Evolutionary conservation across 176 grass and related monocot genomes (phyloP).

Genomic region (Carex parvula): DNA sequence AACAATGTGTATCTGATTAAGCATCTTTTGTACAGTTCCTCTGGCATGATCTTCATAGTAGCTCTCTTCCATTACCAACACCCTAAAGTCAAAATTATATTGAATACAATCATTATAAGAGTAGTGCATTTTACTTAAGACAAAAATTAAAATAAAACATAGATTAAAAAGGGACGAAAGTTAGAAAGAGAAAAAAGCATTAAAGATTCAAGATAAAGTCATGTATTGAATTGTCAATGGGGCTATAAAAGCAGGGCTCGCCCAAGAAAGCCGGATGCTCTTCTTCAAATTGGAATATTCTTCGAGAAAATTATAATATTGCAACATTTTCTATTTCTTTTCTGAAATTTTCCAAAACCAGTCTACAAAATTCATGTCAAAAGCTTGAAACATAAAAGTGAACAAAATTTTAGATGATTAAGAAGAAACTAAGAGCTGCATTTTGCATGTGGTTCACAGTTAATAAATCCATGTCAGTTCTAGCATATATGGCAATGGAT

Average conservation of each 20-base stretch:
- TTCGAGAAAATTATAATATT: neutral
- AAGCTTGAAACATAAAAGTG: neutral
- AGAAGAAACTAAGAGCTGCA: neutral
- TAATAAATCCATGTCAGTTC: neutral
- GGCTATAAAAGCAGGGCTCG: constrained; percentile 20
- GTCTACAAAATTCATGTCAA: neutral
- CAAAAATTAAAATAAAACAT: constrained; percentile 4
- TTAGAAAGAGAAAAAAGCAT: constrained; percentile 5
- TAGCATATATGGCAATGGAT: too few relatives aligned
- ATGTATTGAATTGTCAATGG: constrained; percentile 30
- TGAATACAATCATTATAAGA: neutral
- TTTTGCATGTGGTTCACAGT: neutral
- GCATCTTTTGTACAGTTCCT: constrained; percentile 59
- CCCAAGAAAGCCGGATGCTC: constrained; percentile 21
- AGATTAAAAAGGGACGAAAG: neutral
- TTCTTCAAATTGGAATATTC: constrained; percentile 22
- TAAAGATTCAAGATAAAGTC: constrained; percentile 31
- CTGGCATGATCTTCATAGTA: constrained; percentile 68
- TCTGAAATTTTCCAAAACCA: neutral
- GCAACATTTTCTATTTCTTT: neutral
- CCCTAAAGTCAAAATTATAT: constrained; percentile 39
- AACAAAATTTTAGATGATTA: neutral
- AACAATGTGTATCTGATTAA: constrained; percentile 77
- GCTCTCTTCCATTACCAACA: constrained; percentile 73
- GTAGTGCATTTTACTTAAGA: neutral